phyloP scores from a whole-genome alignment of 2,329 filamentous ascomycete genomes.

The Xylaria sp. region DNA sequence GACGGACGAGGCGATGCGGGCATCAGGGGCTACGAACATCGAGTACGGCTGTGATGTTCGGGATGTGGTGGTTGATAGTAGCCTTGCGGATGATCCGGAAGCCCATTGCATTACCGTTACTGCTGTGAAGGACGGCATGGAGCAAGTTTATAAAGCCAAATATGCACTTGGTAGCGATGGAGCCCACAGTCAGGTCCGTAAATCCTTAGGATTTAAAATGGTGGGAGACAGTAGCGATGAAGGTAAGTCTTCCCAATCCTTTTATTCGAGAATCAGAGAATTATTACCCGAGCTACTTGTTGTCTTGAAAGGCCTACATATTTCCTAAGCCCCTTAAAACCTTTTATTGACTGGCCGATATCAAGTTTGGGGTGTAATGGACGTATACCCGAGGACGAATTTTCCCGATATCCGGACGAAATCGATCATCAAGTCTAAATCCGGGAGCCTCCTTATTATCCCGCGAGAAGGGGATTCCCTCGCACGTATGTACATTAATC shows the following conservation, averaged over 20 bases:
- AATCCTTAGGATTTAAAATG: conserved; percentile 65
- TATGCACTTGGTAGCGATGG: conserved; percentile 62
- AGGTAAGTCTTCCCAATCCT: conserved; percentile 17
- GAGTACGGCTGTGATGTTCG: conserved; percentile 66
- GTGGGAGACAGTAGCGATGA: conserved; percentile 53
- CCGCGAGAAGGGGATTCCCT: conserved; percentile 67
- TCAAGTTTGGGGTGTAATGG: conserved; percentile 50
- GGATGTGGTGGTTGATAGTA: conserved; percentile 59
- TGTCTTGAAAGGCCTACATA: neutral
- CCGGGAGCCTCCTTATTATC: conserved; percentile 69
- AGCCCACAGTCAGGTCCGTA: conserved; percentile 63
- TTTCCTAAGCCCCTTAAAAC: neutral
- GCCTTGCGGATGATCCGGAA: conserved; percentile 48
- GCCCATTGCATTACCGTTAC: conserved; percentile 58
- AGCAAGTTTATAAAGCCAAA: conserved; percentile 57
- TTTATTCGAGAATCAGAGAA: neutral
- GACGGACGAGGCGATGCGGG: conserved; percentile 60
- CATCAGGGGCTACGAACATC: conserved; percentile 55
- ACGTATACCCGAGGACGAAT: conserved; percentile 64
- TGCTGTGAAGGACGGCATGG: conserved; percentile 53
- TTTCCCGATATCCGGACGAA: conserved; percentile 72
- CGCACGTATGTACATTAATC: conserved; percentile 71
- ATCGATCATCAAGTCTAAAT: conserved; percentile 62
- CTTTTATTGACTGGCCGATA: neutral
- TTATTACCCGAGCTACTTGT: neutral